Evolutionary conservation across 1,139 yeast genomes (phyloP), one percentile per base, ranked within the genome.

Genomic region (Pichia cactophila): DNA sequence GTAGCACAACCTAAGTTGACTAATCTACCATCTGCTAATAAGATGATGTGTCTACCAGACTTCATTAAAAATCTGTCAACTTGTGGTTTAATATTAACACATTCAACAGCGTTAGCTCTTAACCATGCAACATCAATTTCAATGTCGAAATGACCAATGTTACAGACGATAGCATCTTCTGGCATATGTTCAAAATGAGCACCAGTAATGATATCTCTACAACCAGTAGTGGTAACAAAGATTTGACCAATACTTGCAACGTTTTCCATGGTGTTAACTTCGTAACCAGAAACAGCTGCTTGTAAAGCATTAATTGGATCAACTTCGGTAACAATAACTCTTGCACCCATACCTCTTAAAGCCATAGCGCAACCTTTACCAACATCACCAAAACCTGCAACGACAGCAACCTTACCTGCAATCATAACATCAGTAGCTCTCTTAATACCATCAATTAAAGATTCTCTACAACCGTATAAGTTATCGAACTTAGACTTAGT

Each of bases 301-400:
- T 92, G 99, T 67, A 92, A 81, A 65, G 99, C 99, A 73, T 92
- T 92, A 77, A 92, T 92, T 69, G 99, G 99, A 74, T 92, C 99
- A 66, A 92, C 80, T 80, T 92, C 99, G 62, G 98, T 86, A 68
- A 92, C 87, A 61, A 94, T 81, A 64, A 92, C 99, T 74, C 97
- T 87, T 60, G 99, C 97, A 78, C 99, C 99, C 97, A 92, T 90
- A 69, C 95, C 92, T 77, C 90, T 87, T 68, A 94, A 83, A 63
- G 99, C 97, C 87, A 90, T 86, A 70, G 97, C 97, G 80, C 98
- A 92, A 74, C 99, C 99, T 80, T 92, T 92, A 79, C 99, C 99
- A 68, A 92, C 99, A 72, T 92, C 99, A 83, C 99, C 99, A 80
- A 83, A 92, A 74, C 99, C 99, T 58, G 97, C 97, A 66, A 92